These are phyloP conservation scores for Plasmodium gaboni DNA, from an alignment of 169 alveolate species.

Conservation along the genomic window DNA sequence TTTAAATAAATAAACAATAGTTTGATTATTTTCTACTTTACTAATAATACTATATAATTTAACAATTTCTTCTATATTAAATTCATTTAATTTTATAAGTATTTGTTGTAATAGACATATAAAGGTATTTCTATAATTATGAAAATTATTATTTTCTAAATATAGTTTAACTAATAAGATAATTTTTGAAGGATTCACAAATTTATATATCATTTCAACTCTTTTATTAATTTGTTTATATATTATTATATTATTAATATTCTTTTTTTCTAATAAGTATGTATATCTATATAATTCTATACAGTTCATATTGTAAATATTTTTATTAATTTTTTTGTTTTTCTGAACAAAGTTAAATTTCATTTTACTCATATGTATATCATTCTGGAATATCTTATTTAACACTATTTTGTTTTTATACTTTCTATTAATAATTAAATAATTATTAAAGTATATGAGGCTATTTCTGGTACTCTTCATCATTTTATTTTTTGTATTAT, in stretches of 20 bases:
- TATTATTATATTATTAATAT: constrained; percentile 46
- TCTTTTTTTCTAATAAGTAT: constrained; percentile 31
- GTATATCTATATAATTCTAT: constrained; percentile 61
- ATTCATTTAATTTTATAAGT: constrained; percentile 44
- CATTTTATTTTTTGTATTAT: not conserved
- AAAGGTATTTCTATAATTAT: constrained; percentile 39
- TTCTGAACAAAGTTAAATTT: constrained; percentile 46
- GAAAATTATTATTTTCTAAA: constrained; percentile 52
- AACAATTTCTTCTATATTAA: constrained; percentile 50
- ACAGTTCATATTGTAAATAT: constrained; percentile 74
- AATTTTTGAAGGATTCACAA: constrained; percentile 59
- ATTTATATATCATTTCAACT: constrained; percentile 77
- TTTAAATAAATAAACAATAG: constrained; percentile 52
- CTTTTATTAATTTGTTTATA: constrained; percentile 74
- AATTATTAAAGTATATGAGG: constrained; percentile 5
- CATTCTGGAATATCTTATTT: not conserved
- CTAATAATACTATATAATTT: constrained; percentile 64
- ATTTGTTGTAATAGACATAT: constrained; percentile 65
- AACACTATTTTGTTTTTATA: constrained; percentile 4
- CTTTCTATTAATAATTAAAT: constrained; percentile 8
- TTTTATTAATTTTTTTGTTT: constrained; percentile 51
- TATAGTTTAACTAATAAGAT: constrained; percentile 58
- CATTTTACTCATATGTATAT: constrained; percentile 34
- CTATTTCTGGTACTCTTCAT: constrained; percentile 12
- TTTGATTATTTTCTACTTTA: constrained; percentile 65